Base-by-base conservation (phyloP, 768 basidiomycete genomes). In the Hericium coralloides region DNA sequence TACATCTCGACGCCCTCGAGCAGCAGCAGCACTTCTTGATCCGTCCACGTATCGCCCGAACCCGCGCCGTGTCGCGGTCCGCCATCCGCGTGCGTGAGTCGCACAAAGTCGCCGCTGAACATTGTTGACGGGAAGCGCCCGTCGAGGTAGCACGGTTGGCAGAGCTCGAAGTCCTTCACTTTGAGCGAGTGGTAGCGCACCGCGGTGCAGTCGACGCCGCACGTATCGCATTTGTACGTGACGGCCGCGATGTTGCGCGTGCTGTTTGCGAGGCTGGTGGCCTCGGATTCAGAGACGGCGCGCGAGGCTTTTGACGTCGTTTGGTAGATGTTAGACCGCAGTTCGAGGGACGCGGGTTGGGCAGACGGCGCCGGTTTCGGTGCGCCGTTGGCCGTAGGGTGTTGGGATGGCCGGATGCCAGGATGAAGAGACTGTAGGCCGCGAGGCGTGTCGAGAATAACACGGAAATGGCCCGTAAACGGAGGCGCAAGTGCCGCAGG, bases 1-100 rank as follows among this genome's bases (percentile, higher is more conserved):
- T 85, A 92, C 92, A 99, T 97, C 72, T 99, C 97, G 45, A 99
- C 82, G 15, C 87, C 97, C 69, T 99, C 97, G n/a, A 99, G 78
- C 4, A 99, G 76, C 8, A 90, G 72, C 10, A 99, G 71, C 18
- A 87, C 78, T 70, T 99, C 97, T 67, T 94, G 88, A 67, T 97
- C 95, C 1, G 83, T 78, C 97, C 97, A 99, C 58, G 78, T 77
- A 55, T 84, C 85, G 12, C 31, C 77, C 68, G 60, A 73, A 61
- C 53, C 78, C 2, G 65, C 60, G 15, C 71, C 55, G 70, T 77
- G 61, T 65, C 75, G 59, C 23, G 70, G 65, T 14, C 69, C 69
- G 41, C 68, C 67, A 54, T 59, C 63, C 18, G 74, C 67, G 45
- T 69, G 70, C 5, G 87, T 81, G 61, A 94, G 79, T 66, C 89